These are phyloP conservation scores for Microstegium vimineum DNA, from an alignment of 176 grass and related monocot species.

Conservation along the genomic window DNA sequence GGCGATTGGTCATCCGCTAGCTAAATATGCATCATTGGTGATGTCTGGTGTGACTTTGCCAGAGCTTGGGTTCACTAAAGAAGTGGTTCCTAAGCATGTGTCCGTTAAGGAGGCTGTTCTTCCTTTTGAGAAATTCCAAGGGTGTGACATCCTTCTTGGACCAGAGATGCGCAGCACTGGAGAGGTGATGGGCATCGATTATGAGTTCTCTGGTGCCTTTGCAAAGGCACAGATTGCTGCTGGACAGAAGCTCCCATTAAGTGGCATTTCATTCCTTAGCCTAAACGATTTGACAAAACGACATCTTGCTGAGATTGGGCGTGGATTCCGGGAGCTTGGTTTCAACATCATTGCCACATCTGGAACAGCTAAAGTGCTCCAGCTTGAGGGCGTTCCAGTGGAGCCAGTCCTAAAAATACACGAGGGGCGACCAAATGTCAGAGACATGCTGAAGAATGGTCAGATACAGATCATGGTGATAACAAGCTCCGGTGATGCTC, in stretches of 20 bases:
- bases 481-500: constrained; percentile 85
- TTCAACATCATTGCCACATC: constrained; percentile 88
- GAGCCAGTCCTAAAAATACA: constrained; percentile 93
- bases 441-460: constrained; percentile 85
- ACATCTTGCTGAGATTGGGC: constrained; percentile 73
- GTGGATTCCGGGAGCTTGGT: constrained; percentile 66
- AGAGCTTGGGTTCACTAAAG: constrained; percentile 79
- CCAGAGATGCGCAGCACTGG: constrained; percentile 99
- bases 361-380: constrained; percentile 78
- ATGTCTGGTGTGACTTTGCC: constrained; percentile 82
- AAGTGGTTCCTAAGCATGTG: constrained; percentile 91
- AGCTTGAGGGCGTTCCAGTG: constrained; percentile 74
- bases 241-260: constrained; percentile 77
- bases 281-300: constrained; percentile 87
- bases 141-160: constrained; percentile 95
- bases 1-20: constrained; percentile 94
- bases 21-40: constrained; percentile 96
- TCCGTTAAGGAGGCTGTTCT: constrained; percentile 97
- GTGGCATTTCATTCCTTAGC: constrained; percentile 82
- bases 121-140: constrained; percentile 99
- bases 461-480: constrained; percentile 96
- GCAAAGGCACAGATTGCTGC: constrained; percentile 98
- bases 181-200: constrained; percentile 99
- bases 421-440: constrained; percentile 83
- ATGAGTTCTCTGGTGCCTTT: constrained; percentile 82